Conservation (phyloP, 345 rosid genomes). For the Erysimum cheiranthoides region DNA sequence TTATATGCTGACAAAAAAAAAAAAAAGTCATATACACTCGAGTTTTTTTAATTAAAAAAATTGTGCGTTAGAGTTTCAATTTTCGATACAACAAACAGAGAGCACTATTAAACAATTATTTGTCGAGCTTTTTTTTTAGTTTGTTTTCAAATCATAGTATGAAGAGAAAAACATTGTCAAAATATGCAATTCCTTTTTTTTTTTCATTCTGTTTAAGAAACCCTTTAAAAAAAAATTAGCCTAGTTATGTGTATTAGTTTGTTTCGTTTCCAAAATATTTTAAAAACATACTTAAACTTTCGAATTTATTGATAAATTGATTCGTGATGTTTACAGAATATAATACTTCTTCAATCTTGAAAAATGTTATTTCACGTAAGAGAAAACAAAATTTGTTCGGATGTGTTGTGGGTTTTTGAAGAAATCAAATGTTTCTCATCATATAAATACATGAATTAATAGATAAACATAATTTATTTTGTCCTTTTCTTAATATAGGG, state of each 20-base stretch:
- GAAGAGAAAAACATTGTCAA: too few species aligned
- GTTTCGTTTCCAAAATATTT: too few species aligned
- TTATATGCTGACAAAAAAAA: too few species aligned
- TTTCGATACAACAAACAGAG: neutral
- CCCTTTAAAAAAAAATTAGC: neutral
- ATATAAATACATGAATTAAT: neutral
- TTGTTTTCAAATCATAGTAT: too few species aligned
- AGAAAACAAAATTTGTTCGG: neutral
- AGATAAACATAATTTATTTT: neutral
- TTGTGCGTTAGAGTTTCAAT: conserved; percentile 5
- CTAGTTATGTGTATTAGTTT: too few species aligned
- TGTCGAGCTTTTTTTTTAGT: neutral
- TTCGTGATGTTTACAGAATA: too few species aligned
- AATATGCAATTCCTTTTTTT: neutral
- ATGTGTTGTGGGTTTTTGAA: neutral
- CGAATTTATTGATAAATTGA: too few species aligned
- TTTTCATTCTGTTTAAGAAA: neutral
- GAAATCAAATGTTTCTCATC: neutral
- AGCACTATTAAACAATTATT: neutral
- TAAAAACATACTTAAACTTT: too few species aligned
- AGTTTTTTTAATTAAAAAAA: conserved; percentile 4
- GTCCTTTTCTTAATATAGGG: neutral
- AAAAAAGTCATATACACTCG: neutral
- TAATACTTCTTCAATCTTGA: neutral
- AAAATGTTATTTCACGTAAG: neutral